These are phyloP conservation scores for Rhodotorula kratochvilovae DNA, from an alignment of 768 basidiomycete species.

Conservation along the genomic window DNA sequence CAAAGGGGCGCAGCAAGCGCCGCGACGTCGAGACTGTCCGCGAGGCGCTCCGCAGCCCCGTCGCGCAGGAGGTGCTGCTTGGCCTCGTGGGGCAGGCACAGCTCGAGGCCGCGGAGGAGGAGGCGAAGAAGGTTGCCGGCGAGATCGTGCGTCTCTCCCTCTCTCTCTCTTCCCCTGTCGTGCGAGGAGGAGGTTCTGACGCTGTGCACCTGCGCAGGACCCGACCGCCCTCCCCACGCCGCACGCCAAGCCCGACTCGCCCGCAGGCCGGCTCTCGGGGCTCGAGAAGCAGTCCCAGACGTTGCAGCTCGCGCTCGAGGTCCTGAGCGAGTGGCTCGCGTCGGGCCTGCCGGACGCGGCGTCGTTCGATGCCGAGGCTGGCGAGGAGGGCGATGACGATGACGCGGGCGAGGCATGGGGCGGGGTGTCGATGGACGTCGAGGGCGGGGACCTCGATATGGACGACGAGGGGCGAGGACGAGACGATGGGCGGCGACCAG, in stretches of 20 bases:
- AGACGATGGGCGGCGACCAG: neutral
- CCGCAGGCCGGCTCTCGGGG: conserved; percentile 38
- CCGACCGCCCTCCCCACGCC: conserved; percentile 16
- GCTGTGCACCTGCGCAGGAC: conserved; percentile 3
- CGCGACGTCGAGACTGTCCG: conserved; percentile 23
- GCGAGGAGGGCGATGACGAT: conserved; percentile 8
- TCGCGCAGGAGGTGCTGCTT: conserved; percentile 11
- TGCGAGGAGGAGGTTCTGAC: too few relatives aligned
- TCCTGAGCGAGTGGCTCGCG: conserved; percentile 42
- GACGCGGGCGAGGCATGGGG: conserved; percentile 35
- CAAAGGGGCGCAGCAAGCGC: conserved; percentile 26
- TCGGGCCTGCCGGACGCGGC: conserved; percentile 14
- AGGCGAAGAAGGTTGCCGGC: neutral
- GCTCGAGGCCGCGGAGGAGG: neutral
- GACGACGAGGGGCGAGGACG: conserved; percentile 15
- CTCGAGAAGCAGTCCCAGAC: conserved; percentile 48
- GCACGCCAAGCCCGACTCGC: neutral
- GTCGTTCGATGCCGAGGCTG: neutral
- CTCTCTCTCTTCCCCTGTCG: neutral
- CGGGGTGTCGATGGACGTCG: conserved; percentile 28
- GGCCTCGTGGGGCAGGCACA: conserved; percentile 6
- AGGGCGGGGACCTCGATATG: conserved; percentile 16
- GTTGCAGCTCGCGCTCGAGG: conserved; percentile 48
- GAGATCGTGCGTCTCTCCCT: conserved; percentile 19
- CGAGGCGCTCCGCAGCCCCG: conserved; percentile 5